phyloP scores from a whole-genome alignment of 169 alveolate genomes.

The Theileria sp. region DNA sequence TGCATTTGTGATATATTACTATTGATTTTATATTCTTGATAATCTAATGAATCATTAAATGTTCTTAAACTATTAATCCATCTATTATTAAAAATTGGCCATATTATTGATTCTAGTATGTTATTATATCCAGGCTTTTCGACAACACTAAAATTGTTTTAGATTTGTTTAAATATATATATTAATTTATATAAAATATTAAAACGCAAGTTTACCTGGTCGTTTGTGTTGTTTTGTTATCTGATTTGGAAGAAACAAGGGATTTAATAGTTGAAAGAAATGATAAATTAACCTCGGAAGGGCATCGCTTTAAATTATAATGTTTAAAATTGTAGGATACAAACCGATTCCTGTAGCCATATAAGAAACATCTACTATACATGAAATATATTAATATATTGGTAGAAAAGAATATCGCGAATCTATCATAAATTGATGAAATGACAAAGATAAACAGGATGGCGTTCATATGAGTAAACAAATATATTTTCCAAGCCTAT shows the following conservation, averaged over 20 bases:
- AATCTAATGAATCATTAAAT: background rate
- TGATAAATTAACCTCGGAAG: background rate
- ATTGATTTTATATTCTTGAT: background rate
- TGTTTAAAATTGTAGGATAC: background rate
- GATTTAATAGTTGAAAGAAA: background rate
- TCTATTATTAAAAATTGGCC: background rate
- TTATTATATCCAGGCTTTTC: background rate
- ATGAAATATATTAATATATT: background rate
- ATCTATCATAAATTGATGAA: background rate
- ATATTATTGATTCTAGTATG: background rate
- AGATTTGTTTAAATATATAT: background rate
- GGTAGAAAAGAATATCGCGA: background rate
- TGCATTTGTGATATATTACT: background rate
- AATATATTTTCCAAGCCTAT: background rate
- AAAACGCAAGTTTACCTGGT: background rate
- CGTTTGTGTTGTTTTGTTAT: background rate
- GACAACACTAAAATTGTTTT: background rate
- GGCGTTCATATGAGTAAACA: background rate
- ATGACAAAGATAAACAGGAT: background rate
- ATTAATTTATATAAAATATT: background rate
- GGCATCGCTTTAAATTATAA: background rate
- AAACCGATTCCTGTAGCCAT: background rate
- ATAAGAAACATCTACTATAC: background rate
- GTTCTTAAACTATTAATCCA: background rate
- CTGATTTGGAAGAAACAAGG: background rate